Evolutionary conservation across 768 basidiomycete genomes (phyloP).

Genomic region (Rossbeevera mucosa): DNA sequence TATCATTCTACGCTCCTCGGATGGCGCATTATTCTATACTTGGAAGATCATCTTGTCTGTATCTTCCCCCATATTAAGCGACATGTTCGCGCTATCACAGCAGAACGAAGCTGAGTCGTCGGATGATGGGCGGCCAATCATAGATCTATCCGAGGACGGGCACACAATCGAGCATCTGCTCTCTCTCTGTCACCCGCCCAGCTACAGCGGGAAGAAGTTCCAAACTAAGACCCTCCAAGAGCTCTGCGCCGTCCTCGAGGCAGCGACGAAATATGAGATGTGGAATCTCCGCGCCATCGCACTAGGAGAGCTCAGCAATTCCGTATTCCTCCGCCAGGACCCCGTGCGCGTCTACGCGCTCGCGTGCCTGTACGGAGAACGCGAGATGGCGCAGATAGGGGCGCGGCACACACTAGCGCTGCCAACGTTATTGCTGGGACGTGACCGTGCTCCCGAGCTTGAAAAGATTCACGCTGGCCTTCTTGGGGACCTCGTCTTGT

Average conservation of each 20-base stretch:
- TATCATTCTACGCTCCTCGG: slow-evolving; percentile 14
- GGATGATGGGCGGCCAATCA: background rate
- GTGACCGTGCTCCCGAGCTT: slow-evolving; percentile 5
- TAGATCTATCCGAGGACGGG: slow-evolving; percentile 14
- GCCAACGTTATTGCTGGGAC: background rate
- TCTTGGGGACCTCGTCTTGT: slow-evolving; percentile 5
- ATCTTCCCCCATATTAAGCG: slow-evolving; percentile 11
- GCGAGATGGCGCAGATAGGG: slow-evolving; percentile 1
- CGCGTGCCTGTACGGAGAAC: slow-evolving; percentile 7
- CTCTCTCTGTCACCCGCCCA: slow-evolving; percentile 7
- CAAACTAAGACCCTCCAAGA: background rate
- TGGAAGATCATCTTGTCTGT: slow-evolving; percentile 10
- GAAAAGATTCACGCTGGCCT: slow-evolving; percentile 9
- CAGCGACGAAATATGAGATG: slow-evolving; percentile 17
- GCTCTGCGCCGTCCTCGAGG: slow-evolving; percentile 10
- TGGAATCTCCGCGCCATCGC: background rate
- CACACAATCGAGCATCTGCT: slow-evolving; percentile 6
- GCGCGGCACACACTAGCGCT: slow-evolving; percentile 7
- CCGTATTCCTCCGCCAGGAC: background rate
- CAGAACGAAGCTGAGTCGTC: background rate
- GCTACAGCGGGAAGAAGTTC: background rate
- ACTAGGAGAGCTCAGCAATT: slow-evolving; percentile 2
- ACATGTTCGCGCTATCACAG: slow-evolving; percentile 15
- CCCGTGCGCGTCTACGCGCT: slow-evolving; percentile 9
- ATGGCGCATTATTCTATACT: background rate